Percentiles rank a stretch among this genome's conserved stretches.
phyloP scores from a whole-genome alignment of 169 alveolate species.

The Eimeria sp. region DNA sequence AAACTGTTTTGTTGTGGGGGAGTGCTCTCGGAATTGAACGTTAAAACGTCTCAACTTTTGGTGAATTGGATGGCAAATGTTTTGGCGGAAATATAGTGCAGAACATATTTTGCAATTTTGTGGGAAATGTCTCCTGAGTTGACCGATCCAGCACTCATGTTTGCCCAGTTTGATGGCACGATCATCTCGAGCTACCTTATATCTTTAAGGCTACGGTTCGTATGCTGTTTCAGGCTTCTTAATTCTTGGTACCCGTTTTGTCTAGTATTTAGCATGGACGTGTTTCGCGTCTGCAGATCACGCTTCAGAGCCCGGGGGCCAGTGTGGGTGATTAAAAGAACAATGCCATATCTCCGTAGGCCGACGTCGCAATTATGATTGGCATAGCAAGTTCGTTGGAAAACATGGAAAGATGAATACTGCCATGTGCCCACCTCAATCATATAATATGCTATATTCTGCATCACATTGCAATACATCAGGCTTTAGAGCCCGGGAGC shows the following conservation, averaged over 20 bases:
- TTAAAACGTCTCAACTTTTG: background rate
- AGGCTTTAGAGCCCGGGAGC: too few species aligned
- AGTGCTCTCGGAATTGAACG: background rate
- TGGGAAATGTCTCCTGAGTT: background rate
- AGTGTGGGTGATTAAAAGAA: background rate
- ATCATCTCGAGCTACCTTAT: background rate
- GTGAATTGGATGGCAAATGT: background rate
- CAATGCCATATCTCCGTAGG: background rate
- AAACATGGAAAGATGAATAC: too few species aligned
- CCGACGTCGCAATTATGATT: background rate
- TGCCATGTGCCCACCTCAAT: background rate
- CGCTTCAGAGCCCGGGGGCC: too few species aligned
- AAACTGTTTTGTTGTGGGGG: too few species aligned
- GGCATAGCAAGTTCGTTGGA: background rate
- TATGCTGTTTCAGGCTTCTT: background rate
- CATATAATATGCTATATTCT: background rate
- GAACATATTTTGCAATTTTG: background rate
- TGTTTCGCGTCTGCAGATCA: too few species aligned
- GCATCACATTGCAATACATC: background rate
- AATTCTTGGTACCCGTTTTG: background rate
- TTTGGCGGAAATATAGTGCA: background rate
- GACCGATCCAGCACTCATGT: background rate
- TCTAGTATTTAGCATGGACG: too few species aligned
- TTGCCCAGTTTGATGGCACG: background rate
- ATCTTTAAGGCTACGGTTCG: background rate